Evolutionary conservation across 495 filamentous ascomycete species (phyloP).

Genomic region (Immersiella caudata): DNA sequence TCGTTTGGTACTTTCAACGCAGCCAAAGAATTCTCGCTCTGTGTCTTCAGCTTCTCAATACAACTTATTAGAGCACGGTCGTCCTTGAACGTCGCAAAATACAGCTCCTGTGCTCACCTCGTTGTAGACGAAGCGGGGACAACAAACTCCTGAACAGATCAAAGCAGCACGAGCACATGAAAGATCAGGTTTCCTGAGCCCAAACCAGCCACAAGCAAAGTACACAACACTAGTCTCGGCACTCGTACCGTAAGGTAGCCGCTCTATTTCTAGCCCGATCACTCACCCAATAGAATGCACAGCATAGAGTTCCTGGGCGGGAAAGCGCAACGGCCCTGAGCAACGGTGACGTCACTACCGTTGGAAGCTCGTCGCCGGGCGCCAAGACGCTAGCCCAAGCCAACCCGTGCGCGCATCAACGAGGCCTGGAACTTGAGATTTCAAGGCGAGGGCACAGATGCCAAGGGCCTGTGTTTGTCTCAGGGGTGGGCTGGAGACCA

Average conservation of each 20-base stretch:
- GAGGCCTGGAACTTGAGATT: not conserved
- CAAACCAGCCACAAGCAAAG: not conserved
- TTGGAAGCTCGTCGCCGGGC: not conserved
- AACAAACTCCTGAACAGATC: not conserved
- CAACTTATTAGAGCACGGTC: no score
- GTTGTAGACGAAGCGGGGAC: not conserved
- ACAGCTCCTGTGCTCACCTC: no score
- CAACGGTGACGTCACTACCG: constrained; percentile 2
- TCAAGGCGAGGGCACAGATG: not conserved
- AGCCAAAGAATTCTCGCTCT: no score
- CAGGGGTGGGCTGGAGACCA: not conserved
- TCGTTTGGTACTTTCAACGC: no score
- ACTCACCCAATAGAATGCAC: not conserved
- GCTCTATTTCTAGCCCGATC: not conserved
- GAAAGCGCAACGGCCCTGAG: not conserved
- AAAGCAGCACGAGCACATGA: not conserved
- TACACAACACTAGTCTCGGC: not conserved
- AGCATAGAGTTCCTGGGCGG: not conserved
- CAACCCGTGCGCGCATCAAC: not conserved
- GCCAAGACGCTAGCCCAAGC: not conserved
- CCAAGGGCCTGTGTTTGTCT: not conserved
- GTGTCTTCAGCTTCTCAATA: no score
- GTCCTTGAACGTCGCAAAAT: no score
- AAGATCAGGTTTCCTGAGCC: not conserved
- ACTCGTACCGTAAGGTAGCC: not conserved